Conservation (phyloP, 2,329 filamentous ascomycete species). For the Helotiales sp. region DNA sequence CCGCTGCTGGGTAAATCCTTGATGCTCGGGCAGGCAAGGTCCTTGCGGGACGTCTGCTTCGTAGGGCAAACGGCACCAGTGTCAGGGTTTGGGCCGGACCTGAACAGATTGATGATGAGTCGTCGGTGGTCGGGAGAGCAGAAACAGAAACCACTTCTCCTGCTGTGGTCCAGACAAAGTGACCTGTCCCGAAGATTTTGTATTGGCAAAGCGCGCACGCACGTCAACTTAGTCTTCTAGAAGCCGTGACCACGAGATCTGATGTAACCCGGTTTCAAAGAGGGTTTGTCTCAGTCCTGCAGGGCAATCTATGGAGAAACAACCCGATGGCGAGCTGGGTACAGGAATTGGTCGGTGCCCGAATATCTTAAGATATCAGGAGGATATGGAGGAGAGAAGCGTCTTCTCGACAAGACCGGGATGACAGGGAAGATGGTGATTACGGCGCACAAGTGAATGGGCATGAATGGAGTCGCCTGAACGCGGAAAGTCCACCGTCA, state of each 20-base stretch:
- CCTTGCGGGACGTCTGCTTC: constrained; percentile 37
- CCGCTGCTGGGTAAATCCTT: constrained; percentile 39
- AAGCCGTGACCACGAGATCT: constrained; percentile 19
- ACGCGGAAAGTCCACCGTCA: constrained; percentile 20
- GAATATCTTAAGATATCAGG: constrained; percentile 15
- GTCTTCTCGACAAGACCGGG: neutral
- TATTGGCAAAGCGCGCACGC: constrained; percentile 16
- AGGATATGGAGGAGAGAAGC: constrained; percentile 8
- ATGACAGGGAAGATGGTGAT: constrained; percentile 8
- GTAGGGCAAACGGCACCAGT: constrained; percentile 35
- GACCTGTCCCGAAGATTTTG: neutral
- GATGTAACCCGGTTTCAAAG: constrained; percentile 17
- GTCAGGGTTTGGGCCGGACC: constrained; percentile 21
- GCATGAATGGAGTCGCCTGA: constrained; percentile 32
- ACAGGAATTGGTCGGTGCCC: constrained; percentile 27
- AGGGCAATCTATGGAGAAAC: constrained; percentile 25
- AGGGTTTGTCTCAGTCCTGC: constrained; percentile 17
- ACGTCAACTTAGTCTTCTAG: constrained; percentile 29
- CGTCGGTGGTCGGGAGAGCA: neutral
- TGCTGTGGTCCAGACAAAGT: neutral
- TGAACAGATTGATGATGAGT: constrained; percentile 2
- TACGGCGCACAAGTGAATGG: constrained; percentile 11
- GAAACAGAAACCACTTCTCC: neutral
- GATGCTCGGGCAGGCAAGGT: constrained; percentile 36
- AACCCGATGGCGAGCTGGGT: constrained; percentile 23